Base-by-base conservation (phyloP, 306 rosid species). In the Pachyrhizus erosus region DNA sequence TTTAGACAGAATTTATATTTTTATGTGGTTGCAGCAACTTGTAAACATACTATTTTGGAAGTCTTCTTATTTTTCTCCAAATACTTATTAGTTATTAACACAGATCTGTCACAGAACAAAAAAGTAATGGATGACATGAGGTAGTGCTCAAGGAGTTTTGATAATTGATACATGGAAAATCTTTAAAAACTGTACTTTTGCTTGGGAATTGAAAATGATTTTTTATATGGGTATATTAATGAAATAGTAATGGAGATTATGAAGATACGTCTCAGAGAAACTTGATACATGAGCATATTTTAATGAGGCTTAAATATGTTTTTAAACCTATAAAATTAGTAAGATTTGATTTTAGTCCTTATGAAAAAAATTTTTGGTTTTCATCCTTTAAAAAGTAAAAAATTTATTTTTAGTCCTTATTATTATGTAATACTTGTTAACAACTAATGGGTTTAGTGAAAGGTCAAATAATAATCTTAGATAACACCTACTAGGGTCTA, bases 101-200 rank as follows among this genome's bases (percentile, higher is more conserved):
- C 52, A 26, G 33, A 62, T 42, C 31, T 84, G 21, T 39, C 24
- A 15, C 5, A 24, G 48, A 64, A 67, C 34, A 73, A 60, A 85
- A 55, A 70, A 23, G 33, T 77, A 77, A 31, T 43, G 55, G 33
- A 68, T 9, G 62, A 70, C 75, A 46, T 55, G 77, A 73, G 46
- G 60, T 73, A 31, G 6, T 21, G 27, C 18, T 69, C 40, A 51
- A 13, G 45, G 9, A 29, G 49, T 66, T 31, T 37, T 66, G 60
- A 68, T 82, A 73, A 31, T 57, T 55, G 49, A 68, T 82, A 42
- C 17, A 75, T 37, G 79, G 68, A 27, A 33, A 37, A 12, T 48
- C 52, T 78, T 52, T 10, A 52, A 69, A 60, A 76, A 79, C 24
- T 43, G 37, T 62, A 42, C 37, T 26, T 66, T 51, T 43, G 15